Base-by-base conservation (phyloP, 2,329 filamentous ascomycete species). In the Cytospora paraplurivora region DNA sequence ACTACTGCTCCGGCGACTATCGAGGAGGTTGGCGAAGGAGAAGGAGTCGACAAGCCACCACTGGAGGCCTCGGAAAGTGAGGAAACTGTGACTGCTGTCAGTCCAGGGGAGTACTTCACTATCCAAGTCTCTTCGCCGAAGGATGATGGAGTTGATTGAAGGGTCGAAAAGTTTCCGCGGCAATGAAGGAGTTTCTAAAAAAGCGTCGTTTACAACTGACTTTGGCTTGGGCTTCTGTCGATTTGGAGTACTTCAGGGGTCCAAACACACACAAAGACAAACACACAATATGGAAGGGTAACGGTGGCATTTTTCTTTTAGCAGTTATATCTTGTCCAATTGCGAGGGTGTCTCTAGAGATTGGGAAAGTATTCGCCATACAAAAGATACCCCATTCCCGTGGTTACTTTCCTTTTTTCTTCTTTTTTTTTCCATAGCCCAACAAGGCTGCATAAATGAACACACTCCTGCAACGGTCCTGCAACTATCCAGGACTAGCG, bases 331-430 rank as follows among this genome's bases (percentile, higher is more conserved):
- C 4, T n/a, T 41, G 13, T 11, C n/a, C 8, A 47, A 3, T 47
- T 47, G 44, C 44, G 44, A 21, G 44, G 44, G n/a, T 47, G 44
- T 21, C 52, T 34, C 33, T 51, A 50, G 37, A 62, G 49, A 54
- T 53, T 35, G 57, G 59, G 35, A 63, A 50, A 41, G 32, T 10
- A 32, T 59, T 33, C 44, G 55, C 51, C 57, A 55, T 58, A 41
- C 57, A 66, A 27, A 27, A 64, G 64, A 66, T 66, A 66, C 64
- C 63, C 62, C 60, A 54, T 49, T 58, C 50, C 64, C 57, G 44
- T 58, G 51, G 53, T 62, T 37, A 19, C 21, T 66, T 61, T 37
- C 33, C 21, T 66, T 61, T 27, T 33, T 19, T 49, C 37, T n/a
- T n/a, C 21, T 66, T 61, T 27, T n/a, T n/a, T n/a, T 33, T 19